Evolutionary conservation across 208 protist species (phyloP).

Genomic region (Crithidia sp.): DNA sequence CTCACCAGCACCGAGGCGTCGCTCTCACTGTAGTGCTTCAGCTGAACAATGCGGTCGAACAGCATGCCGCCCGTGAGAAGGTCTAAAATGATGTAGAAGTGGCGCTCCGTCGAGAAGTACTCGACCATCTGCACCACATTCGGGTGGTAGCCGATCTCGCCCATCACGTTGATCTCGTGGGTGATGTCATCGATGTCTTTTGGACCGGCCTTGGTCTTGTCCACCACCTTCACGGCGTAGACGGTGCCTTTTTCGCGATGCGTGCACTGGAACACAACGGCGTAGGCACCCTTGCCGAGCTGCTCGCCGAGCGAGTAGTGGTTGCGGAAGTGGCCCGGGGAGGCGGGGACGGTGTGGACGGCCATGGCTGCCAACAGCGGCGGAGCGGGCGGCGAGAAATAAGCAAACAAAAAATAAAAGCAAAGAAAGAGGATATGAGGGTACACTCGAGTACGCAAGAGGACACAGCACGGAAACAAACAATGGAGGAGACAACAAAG

Average conservation of each 20-base stretch:
- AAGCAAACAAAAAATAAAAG: conserved; percentile 18
- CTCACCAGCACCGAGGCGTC: conserved; percentile 96
- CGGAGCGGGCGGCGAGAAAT: background rate
- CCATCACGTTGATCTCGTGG: conserved; percentile 84
- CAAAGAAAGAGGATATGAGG: background rate
- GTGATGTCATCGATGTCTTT: conserved; percentile 78
- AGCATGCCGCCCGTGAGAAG: conserved; percentile 98
- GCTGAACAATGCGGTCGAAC: conserved; percentile 97
- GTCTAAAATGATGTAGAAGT: conserved; percentile 97
- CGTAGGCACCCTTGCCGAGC: conserved; percentile 80
- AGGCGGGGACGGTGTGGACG: conserved; percentile 22
- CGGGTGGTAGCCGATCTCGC: conserved; percentile 67
- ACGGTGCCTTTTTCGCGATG: conserved; percentile 48
- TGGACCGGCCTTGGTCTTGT: conserved; percentile 71
- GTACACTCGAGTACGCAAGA: background rate
- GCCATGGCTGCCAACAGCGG: background rate
- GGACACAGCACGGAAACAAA: background rate
- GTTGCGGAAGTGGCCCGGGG: conserved; percentile 50
- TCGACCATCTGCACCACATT: conserved; percentile 95
- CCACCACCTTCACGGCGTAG: conserved; percentile 84
- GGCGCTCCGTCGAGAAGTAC: conserved; percentile 87
- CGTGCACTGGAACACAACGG: conserved; percentile 74
- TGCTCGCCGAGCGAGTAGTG: conserved; percentile 54
- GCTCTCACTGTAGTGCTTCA: conserved; percentile 96
- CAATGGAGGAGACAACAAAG: conserved; percentile 8